phyloP scores from a whole-genome alignment of 768 basidiomycete species.

The Lactifluus hygrophoroides region DNA sequence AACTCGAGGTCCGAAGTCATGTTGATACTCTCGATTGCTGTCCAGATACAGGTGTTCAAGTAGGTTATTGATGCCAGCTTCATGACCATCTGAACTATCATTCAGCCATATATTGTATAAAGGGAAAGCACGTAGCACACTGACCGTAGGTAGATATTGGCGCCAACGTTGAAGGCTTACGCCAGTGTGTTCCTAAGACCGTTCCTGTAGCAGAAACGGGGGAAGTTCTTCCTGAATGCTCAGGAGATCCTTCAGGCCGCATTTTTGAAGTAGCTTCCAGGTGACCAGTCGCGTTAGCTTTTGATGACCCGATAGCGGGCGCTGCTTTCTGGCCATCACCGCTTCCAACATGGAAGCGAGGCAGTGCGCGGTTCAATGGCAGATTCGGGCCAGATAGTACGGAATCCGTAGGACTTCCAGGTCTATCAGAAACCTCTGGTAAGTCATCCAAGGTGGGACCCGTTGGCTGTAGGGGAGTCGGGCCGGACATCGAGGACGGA shows the following conservation, averaged over 20 bases:
- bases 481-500: slow-evolving; percentile 23
- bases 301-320: slow-evolving; percentile 82
- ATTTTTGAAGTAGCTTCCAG: slow-evolving; percentile 70
- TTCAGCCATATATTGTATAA: neutral
- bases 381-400: slow-evolving; percentile 66
- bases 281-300: slow-evolving; percentile 72
- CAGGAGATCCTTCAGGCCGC: slow-evolving; percentile 55
- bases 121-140: slow-evolving; percentile 16
- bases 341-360: slow-evolving; percentile 60
- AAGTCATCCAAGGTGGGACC: slow-evolving; percentile 23
- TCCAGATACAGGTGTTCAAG: slow-evolving; percentile 87
- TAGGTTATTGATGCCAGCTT: slow-evolving; percentile 81
- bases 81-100: slow-evolving; percentile 62
- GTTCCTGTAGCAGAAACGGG: slow-evolving; percentile 58
- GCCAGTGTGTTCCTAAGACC: slow-evolving; percentile 39
- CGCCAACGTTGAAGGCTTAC: slow-evolving; percentile 43
- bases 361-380: slow-evolving; percentile 45
- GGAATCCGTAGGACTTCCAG: slow-evolving; percentile 77
- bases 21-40: slow-evolving; percentile 73
- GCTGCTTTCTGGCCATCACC: slow-evolving; percentile 79
- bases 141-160: slow-evolving; percentile 69
- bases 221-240: slow-evolving; percentile 70
- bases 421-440: slow-evolving; percentile 40
- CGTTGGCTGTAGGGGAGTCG: slow-evolving; percentile 22
- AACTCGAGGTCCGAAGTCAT: slow-evolving; percentile 87